Base-by-base conservation (phyloP, 768 basidiomycete genomes). In the Collybia sordida region DNA sequence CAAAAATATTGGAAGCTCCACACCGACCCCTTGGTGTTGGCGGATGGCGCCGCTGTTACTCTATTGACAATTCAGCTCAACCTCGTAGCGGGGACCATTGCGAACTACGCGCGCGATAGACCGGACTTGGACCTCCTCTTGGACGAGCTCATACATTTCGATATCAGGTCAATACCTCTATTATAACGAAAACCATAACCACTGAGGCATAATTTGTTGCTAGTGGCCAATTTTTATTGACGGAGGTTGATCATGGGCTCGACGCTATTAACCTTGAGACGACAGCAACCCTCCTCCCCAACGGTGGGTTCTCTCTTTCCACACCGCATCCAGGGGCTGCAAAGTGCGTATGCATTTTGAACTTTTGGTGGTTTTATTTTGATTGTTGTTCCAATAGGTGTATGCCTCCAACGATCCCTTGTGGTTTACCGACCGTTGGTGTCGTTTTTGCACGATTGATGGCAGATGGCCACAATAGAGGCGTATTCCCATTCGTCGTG, bases 171-270 rank as follows among this genome's bases (percentile, higher is more conserved):
- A 41, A 64, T 60, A 15, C 40, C 28, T 54, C 34, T 50, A 49
- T 11, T 37, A 42, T 15, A 42, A 23, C 7, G 9, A 25, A 22
- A 6, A 19, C 31, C 23, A 19, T 38, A 22, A 24, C 28, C 22
- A 3, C 21, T 14, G 49, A 31, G 22, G 24, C 37, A 4, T 1
- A 23, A 31, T 17, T 14, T 15, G 3, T 14, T 35, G 28, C 9
- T 23, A 76, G 73, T 37, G 76, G 72, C 1, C 74, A 74, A 48
- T 78, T 64, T 51, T 69, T 68, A 43, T 53, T 79, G 35, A 77
- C 77, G 1, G 78, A 79, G 54, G 47, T 75, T 8, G 75, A 70
- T 0, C 78, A 77, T 43, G 78, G 77, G 15, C 60, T 79, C 3
- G 74, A 79, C 47, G 69, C 64, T 14, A 44, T 63, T 15, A 67